Percentiles rank a stretch among this genome's conserved stretches.
Evolutionary conservation across 306 rosid genomes (phyloP).

Genomic region (Prunus persica): Prunus_persica_NCBIv2 NC_034009.1:30002501-30003000

Average conservation of each 20-base stretch:
- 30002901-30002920: background rate
- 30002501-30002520: constrained; percentile 96
- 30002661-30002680: background rate
- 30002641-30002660: background rate
- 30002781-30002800: background rate
- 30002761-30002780: background rate
- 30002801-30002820: background rate
- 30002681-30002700: background rate
- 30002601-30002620: background rate
- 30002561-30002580: background rate
- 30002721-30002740: background rate
- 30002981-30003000: constrained; percentile 38
- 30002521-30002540: constrained; percentile 83
- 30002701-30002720: background rate
- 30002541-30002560: background rate
- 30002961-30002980: background rate
- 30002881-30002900: background rate
- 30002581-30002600: background rate
- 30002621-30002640: background rate
- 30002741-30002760: background rate
- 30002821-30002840: background rate
- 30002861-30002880: background rate
- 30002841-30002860: background rate
- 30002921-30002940: background rate
- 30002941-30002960: constrained; percentile 11